Conservation (phyloP, 306 rosid species). For the Arachis stenosperma region DNA sequence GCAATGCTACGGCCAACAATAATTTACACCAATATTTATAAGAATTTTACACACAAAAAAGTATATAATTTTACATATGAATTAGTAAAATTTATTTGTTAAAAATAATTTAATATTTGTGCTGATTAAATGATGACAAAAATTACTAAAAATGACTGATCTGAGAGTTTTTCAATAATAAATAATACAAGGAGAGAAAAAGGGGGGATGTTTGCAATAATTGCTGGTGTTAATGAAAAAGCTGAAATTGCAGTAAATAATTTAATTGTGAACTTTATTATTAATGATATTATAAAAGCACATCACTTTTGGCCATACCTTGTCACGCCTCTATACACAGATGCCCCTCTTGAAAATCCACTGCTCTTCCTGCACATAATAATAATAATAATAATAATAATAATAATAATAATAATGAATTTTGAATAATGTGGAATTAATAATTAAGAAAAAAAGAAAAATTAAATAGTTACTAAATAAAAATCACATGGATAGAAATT, state of each 20-base stretch:
- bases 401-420: too few species aligned
- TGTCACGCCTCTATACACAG: conserved; percentile 99
- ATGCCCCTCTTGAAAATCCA: conserved; percentile 99
- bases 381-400: too few species aligned
- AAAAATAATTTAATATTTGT: too few species aligned
- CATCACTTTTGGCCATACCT: conserved; percentile 77
- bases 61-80: too few species aligned
- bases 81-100: too few species aligned
- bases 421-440: too few species aligned
- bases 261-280: conserved; percentile 44
- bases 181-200: neutral
- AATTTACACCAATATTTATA: too few species aligned
- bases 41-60: too few species aligned
- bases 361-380: conserved; percentile 79
- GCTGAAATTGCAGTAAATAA: conserved; percentile 68
- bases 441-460: neutral
- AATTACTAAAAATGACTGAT: too few species aligned
- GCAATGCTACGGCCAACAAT: too few species aligned
- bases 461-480: neutral
- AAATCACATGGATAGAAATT: conserved; percentile 32
- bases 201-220: conserved; percentile 45
- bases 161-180: too few species aligned
- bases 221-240: conserved; percentile 46
- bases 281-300: conserved; percentile 39
- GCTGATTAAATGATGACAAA: too few species aligned